Evolutionary conservation across 345 rosid genomes (phyloP).

Genomic region (Brassica cretica): DNA sequence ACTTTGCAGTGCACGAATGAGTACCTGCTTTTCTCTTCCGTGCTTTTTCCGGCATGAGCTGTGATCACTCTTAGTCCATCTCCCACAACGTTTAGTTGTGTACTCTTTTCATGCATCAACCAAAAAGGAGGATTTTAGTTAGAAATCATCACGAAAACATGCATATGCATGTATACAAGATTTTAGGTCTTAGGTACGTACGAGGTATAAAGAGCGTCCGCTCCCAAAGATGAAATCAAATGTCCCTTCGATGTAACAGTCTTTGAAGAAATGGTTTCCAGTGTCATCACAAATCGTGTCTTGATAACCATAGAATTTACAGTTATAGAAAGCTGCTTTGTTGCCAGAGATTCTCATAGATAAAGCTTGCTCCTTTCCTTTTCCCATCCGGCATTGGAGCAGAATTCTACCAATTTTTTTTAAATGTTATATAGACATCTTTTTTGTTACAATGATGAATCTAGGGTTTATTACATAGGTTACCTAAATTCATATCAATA

Average conservation of each 20-base stretch:
- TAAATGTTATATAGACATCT: neutral
- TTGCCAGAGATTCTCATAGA: slow-evolving; percentile 56
- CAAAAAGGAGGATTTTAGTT: neutral
- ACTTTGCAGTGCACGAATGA: slow-evolving; percentile 47
- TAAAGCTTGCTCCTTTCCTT: slow-evolving; percentile 48
- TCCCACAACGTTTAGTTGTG: slow-evolving; percentile 41
- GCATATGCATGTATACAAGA: neutral
- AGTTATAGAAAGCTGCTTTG: slow-evolving; percentile 62
- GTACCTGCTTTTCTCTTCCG: slow-evolving; percentile 48
- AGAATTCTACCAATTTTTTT: slow-evolving; percentile 45
- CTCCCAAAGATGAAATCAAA: slow-evolving; percentile 76
- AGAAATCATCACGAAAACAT: neutral
- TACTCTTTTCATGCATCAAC: slow-evolving; percentile 2
- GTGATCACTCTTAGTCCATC: slow-evolving; percentile 51
- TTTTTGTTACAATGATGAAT: neutral
- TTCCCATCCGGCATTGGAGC: slow-evolving; percentile 56
- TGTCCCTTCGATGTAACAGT: slow-evolving; percentile 72
- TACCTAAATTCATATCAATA: neutral
- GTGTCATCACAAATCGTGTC: slow-evolving; percentile 69
- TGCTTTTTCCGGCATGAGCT: slow-evolving; percentile 56
- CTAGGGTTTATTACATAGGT: neutral
- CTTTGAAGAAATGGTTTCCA: slow-evolving; percentile 72
- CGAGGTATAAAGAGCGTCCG: slow-evolving; percentile 63
- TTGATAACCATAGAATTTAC: slow-evolving; percentile 59
- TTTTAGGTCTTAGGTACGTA: slow-evolving; percentile 18